These are phyloP conservation scores for Rhizopus arrhizus DNA, from an alignment of 371 early-diverging fungal species.

Conservation along the genomic window DNA sequence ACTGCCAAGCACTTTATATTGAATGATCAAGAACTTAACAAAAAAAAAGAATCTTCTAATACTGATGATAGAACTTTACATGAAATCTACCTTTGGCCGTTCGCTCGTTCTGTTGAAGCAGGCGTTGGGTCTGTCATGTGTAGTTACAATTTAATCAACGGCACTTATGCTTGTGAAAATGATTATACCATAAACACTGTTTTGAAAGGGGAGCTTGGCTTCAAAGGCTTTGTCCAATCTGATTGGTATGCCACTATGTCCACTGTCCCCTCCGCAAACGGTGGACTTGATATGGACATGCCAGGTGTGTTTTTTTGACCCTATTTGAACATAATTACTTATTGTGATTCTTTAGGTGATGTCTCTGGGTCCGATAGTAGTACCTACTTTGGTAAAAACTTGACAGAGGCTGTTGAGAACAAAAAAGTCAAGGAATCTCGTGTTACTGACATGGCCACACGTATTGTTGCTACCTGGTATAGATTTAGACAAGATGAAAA, in stretches of 20 bases:
- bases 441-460: slow-evolving; percentile 55
- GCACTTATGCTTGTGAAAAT: slow-evolving; percentile 51
- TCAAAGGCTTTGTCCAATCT: slow-evolving; percentile 38
- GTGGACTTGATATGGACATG: slow-evolving; percentile 26
- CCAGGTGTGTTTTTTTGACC: neutral
- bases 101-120: slow-evolving; percentile 51
- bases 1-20: slow-evolving; percentile 53
- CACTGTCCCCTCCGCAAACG: slow-evolving; percentile 35
- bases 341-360: slow-evolving; percentile 20
- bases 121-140: slow-evolving; percentile 61
- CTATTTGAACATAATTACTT: neutral
- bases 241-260: slow-evolving; percentile 41
- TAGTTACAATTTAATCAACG: slow-evolving; percentile 55
- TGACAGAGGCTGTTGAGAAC: slow-evolving; percentile 30
- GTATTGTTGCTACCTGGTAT: slow-evolving; percentile 57
- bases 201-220: slow-evolving; percentile 49
- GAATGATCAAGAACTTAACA: slow-evolving; percentile 51
- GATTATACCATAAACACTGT: slow-evolving; percentile 37
- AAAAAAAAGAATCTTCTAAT: slow-evolving; percentile 26
- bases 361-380: slow-evolving; percentile 16
- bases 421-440: slow-evolving; percentile 32
- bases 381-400: slow-evolving; percentile 36
- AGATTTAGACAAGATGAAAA: slow-evolving; percentile 36
- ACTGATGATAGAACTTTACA: slow-evolving; percentile 54
- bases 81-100: slow-evolving; percentile 60